Evolutionary conservation across 305 asterid genomes (phyloP).

Genomic region (Withania somnifera): DNA sequence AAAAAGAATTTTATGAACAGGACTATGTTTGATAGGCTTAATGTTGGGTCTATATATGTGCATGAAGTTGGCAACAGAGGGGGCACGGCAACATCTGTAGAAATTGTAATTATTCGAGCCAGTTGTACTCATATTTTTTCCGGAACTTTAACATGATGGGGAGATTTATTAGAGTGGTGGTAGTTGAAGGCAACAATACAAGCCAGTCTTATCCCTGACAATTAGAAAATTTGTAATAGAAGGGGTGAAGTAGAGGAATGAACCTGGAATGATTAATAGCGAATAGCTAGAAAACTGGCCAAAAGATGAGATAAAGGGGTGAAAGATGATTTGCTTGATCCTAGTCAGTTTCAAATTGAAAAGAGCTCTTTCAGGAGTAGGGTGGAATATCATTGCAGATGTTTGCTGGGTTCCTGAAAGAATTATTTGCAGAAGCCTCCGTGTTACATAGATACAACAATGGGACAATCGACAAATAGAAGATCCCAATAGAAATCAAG

Average conservation of each 20-base stretch:
- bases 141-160: neutral
- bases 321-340: neutral
- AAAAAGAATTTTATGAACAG: neutral
- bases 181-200: neutral
- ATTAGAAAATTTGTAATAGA: neutral
- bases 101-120: neutral
- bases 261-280: neutral
- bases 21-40: neutral
- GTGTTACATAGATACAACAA: neutral
- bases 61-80: neutral
- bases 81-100: neutral
- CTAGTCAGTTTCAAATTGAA: neutral
- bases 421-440: neutral
- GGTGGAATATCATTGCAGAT: neutral
- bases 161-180: neutral
- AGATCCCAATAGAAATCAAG: neutral
- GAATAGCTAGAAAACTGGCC: neutral
- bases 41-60: neutral
- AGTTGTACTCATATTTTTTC: neutral
- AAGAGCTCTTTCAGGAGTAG: neutral
- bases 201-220: neutral
- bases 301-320: neutral
- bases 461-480: neutral
- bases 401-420: neutral
- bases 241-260: neutral